Conservation (phyloP, 2,329 filamentous ascomycete species). For the Pseudocercospora fijiensis region DNA sequence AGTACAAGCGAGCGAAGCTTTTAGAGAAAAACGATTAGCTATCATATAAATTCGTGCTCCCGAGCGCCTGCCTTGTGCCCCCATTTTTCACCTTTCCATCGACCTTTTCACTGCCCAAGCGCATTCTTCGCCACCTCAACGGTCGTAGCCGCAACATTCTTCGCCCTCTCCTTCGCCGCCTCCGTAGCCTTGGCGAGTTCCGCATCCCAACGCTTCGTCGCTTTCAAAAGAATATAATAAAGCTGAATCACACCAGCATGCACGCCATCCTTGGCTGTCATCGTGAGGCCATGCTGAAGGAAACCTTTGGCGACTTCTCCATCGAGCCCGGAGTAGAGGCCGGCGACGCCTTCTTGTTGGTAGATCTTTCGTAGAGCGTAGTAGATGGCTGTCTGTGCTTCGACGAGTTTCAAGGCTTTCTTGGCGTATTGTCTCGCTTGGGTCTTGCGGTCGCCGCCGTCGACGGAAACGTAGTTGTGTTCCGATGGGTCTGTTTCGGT, state of each 20-base stretch:
- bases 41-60: too few species aligned
- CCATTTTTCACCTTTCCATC: neutral
- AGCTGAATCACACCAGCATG: slow-evolving; percentile 69
- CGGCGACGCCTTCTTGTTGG: slow-evolving; percentile 60
- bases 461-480: slow-evolving; percentile 19
- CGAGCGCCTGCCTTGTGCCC: neutral
- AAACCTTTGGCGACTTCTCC: slow-evolving; percentile 81
- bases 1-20: neutral
- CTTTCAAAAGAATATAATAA: slow-evolving; percentile 65
- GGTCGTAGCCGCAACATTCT: slow-evolving; percentile 27
- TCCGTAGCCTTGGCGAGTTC: slow-evolving; percentile 39
- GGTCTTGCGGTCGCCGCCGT: slow-evolving; percentile 15
- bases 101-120: slow-evolving; percentile 7
- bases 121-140: slow-evolving; percentile 25
- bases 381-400: slow-evolving; percentile 34
- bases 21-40: too few species aligned
- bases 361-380: slow-evolving; percentile 37
- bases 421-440: slow-evolving; percentile 21
- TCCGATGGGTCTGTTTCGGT: slow-evolving; percentile 25
- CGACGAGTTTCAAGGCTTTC: slow-evolving; percentile 27
- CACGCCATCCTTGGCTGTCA: slow-evolving; percentile 78
- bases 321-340: slow-evolving; percentile 72
- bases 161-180: slow-evolving; percentile 36
- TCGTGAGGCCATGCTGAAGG: slow-evolving; percentile 81
- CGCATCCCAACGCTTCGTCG: slow-evolving; percentile 44